These are phyloP conservation scores for Laetiporus sulphureus DNA, from an alignment of 1,284 basidiomycete genomes.

Conservation along the genomic window DNA sequence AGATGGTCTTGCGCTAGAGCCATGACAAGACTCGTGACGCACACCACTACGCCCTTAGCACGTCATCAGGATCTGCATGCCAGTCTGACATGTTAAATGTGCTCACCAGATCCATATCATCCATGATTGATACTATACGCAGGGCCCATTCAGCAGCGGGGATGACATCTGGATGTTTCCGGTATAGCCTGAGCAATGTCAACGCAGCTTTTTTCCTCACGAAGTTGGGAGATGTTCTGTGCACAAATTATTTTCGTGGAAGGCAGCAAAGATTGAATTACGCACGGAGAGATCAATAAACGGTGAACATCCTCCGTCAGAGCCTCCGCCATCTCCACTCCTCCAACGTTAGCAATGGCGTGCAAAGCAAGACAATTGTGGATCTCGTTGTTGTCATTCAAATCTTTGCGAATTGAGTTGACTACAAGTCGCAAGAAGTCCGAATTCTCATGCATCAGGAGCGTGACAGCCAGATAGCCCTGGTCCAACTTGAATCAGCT, in stretches of 20 bases:
- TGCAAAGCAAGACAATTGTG: conserved; percentile 96
- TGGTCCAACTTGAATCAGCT: conserved; percentile 22
- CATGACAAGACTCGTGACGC: conserved; percentile 92
- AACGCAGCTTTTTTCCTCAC: conserved; percentile 99
- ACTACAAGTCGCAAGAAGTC: conserved; percentile 94
- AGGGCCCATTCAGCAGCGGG: conserved; percentile 94
- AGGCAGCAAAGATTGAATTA: no score
- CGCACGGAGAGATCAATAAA: conserved; percentile 91
- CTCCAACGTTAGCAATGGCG: conserved; percentile 97
- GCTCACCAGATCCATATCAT: conserved; percentile 80
- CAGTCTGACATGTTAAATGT: background rate
- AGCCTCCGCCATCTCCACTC: conserved; percentile 97
- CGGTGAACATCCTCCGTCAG: conserved; percentile 91
- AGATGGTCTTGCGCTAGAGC: conserved; percentile 92
- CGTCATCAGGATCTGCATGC: background rate
- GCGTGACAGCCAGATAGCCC: conserved; percentile 96
- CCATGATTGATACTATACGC: conserved; percentile 92
- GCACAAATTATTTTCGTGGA: background rate
- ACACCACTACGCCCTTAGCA: conserved; percentile 84
- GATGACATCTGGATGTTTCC: conserved; percentile 94
- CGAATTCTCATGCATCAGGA: conserved; percentile 98
- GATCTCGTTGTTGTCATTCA: conserved; percentile 92
- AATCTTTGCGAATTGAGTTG: conserved; percentile 96
- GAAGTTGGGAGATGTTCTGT: conserved; percentile 87
- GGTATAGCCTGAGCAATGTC: conserved; percentile 87